These are phyloP conservation scores for Corynespora cassiicola DNA, from an alignment of 2,329 filamentous ascomycete species.

Conservation along the genomic window DNA sequence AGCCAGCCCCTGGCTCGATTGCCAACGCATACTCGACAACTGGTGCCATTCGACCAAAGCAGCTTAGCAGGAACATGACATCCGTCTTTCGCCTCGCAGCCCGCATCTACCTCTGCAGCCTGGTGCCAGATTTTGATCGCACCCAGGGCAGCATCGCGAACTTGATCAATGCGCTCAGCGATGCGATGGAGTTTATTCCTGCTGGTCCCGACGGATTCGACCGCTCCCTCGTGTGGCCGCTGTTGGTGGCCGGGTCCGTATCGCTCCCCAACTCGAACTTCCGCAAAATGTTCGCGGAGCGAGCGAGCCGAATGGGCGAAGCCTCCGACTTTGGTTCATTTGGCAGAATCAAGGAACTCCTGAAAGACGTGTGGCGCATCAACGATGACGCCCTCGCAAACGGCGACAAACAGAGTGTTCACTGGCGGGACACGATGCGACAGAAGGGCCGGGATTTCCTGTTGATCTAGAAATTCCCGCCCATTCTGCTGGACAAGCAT, in stretches of 20 bases:
- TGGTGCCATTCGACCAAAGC: conserved; percentile 79
- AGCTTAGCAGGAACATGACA: conserved; percentile 88
- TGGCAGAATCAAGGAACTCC: conserved; percentile 77
- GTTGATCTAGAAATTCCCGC: conserved; percentile 68
- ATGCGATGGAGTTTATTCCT: conserved; percentile 81
- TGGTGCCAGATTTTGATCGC: conserved; percentile 87
- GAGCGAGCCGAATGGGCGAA: conserved; percentile 76
- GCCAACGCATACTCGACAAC: conserved; percentile 64
- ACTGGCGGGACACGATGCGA: conserved; percentile 95
- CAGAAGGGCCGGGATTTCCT: conserved; percentile 92
- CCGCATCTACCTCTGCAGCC: conserved; percentile 94
- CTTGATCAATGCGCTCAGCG: conserved; percentile 78
- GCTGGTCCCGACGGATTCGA: conserved; percentile 83
- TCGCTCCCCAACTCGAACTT: conserved; percentile 76
- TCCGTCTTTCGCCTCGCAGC: conserved; percentile 89
- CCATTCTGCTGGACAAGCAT: conserved; percentile 44
- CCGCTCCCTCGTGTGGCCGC: conserved; percentile 89
- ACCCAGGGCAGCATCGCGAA: conserved; percentile 75
- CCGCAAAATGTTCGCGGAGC: conserved; percentile 78
- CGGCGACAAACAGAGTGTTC: conserved; percentile 70
- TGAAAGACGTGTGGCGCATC: conserved; percentile 81
- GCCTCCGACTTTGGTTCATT: conserved; percentile 83
- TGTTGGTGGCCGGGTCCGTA: conserved; percentile 84
- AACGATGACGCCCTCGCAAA: conserved; percentile 68
- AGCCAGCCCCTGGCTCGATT: conserved; percentile 59